A percentile compares a stretch with the other conserved stretches of the same genome.
These are phyloP conservation scores for Echria macrotheca DNA, from an alignment of 495 filamentous ascomycete genomes.

Conservation along the genomic window DNA sequence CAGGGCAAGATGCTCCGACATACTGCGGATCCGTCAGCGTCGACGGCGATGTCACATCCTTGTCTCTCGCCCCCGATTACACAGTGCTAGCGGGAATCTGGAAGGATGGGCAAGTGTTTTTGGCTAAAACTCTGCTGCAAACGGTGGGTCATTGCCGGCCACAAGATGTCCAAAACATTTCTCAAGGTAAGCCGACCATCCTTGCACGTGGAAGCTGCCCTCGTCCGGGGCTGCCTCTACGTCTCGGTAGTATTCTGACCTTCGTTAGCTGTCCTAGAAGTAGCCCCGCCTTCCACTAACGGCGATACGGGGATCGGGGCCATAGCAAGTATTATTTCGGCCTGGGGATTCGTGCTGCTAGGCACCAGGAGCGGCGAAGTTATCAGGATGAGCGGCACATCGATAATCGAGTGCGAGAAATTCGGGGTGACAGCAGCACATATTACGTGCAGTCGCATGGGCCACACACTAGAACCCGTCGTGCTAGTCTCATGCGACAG, in stretches of 20 bases:
- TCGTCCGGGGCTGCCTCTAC: too few species aligned
- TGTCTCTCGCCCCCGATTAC: conserved; percentile 21
- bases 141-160: neutral
- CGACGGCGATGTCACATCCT: conserved; percentile 37
- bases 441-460: conserved; percentile 14
- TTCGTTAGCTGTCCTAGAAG: too few species aligned
- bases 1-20: too few species aligned
- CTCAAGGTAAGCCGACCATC: conserved; percentile 3
- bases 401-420: conserved; percentile 17
- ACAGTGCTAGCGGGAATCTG: conserved; percentile 31
- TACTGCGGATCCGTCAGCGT: conserved; percentile 19
- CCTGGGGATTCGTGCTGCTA: conserved; percentile 20
- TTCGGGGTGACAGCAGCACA: conserved; percentile 23
- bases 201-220: too few species aligned
- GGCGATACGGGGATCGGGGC: conserved; percentile 21
- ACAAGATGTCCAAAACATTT: too few species aligned
- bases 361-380: conserved; percentile 44
- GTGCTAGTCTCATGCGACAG: conserved; percentile 28
- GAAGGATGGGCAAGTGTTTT: conserved; percentile 17
- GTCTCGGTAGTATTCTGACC: too few species aligned
- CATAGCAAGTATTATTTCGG: conserved; percentile 31
- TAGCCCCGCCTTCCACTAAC: too few species aligned
- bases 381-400: conserved; percentile 24
- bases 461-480: conserved; percentile 5
- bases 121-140: conserved; percentile 24